Conservation (phyloP, 2,329 filamentous ascomycete species). For the Cryphonectria radicalis region DNA sequence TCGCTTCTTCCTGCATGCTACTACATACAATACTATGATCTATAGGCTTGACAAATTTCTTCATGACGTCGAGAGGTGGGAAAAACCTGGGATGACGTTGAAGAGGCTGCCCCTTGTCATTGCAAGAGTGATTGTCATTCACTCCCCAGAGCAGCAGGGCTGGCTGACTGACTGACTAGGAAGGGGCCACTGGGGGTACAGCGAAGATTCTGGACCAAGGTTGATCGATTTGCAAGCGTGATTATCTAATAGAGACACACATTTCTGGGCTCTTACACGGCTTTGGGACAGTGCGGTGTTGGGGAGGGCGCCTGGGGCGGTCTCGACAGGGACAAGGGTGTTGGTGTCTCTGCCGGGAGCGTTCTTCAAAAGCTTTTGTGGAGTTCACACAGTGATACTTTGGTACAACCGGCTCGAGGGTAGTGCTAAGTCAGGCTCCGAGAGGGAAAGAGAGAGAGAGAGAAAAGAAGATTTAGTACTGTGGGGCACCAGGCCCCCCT, state of each 20-base stretch:
- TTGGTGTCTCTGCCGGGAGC: background rate
- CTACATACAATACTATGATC: background rate
- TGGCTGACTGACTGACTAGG: no score
- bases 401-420: background rate
- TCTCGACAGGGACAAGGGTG: background rate
- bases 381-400: background rate
- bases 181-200: background rate
- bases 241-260: constrained; percentile 13
- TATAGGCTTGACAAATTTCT: background rate
- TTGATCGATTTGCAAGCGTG: constrained; percentile 8
- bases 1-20: background rate
- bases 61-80: constrained; percentile 1
- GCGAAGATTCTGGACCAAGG: constrained; percentile 17
- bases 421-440: background rate
- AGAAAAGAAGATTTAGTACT: background rate
- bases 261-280: background rate
- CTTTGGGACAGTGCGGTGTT: background rate
- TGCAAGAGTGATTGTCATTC: background rate
- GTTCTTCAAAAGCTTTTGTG: background rate
- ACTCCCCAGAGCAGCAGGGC: no score
- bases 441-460: no score
- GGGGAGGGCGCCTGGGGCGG: constrained; percentile 5
- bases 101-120: background rate
- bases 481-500: background rate
- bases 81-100: constrained; percentile 1